phyloP scores from a whole-genome alignment of 2,329 filamentous ascomycete species.

The Epichloe aotearoae region DNA sequence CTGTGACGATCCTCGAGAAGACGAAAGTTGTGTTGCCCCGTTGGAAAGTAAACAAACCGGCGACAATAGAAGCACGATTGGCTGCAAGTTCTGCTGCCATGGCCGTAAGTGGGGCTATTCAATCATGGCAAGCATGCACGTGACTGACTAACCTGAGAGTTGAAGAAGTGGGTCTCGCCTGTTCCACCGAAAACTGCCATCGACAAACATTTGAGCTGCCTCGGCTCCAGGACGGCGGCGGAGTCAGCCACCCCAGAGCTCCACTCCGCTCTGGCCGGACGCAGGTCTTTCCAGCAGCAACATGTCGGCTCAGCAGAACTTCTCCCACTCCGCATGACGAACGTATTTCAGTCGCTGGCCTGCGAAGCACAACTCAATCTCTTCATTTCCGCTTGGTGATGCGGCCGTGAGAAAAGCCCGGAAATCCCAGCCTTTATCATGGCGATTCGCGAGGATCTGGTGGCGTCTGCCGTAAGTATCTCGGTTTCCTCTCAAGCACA shows the following conservation, averaged over 20 bases:
- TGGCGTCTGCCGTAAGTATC: conserved; percentile 59
- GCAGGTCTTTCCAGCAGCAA: conserved; percentile 10
- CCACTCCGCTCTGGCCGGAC: conserved; percentile 9
- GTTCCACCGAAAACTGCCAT: background rate
- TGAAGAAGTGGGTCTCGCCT: background rate
- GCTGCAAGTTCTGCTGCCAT: background rate
- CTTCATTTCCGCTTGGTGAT: conserved; percentile 9
- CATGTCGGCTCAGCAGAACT: conserved; percentile 13
- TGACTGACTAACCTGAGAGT: conserved; percentile 10
- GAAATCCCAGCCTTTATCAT: conserved; percentile 27
- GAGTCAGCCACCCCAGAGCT: conserved; percentile 4
- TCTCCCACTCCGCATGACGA: conserved; percentile 8
- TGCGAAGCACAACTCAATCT: background rate
- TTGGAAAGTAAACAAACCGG: conserved; percentile 30
- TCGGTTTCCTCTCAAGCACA: background rate
- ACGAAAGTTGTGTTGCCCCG: conserved; percentile 25
- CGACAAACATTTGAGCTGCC: conserved; percentile 9
- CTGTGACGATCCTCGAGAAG: background rate
- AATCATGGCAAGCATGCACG: conserved; percentile 8
- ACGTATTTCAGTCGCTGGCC: background rate
- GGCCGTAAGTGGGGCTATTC: background rate
- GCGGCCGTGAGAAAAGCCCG: conserved; percentile 11
- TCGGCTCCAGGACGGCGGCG: conserved; percentile 15
- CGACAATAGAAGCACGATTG: conserved; percentile 13
- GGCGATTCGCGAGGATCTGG: conserved; percentile 88